phyloP scores from a whole-genome alignment of 1,139 yeast genomes.

The Saccharomyces hybrid region DNA sequence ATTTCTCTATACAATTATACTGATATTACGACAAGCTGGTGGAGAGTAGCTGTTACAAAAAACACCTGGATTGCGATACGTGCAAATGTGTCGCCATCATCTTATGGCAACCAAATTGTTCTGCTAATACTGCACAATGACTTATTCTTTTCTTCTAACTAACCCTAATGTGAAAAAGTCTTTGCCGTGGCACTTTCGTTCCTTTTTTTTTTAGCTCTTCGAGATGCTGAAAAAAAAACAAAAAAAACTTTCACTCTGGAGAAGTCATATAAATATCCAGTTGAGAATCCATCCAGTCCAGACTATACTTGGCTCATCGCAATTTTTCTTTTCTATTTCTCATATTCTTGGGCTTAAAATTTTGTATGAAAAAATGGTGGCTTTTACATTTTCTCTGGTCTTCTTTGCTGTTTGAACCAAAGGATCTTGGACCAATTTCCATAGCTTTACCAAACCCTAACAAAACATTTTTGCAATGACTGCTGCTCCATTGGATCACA shows the following conservation, averaged over 20 bases:
- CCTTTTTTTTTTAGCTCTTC: neutral
- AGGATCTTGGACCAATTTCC: slow-evolving; percentile 9
- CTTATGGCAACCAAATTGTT: neutral
- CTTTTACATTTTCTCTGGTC: slow-evolving; percentile 8
- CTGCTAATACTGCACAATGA: neutral
- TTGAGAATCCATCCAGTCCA: neutral
- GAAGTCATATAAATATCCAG: neutral
- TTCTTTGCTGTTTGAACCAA: neutral
- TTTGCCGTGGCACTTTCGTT: slow-evolving; percentile 1
- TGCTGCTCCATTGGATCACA: slow-evolving; percentile 38
- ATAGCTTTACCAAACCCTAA: slow-evolving; percentile 1
- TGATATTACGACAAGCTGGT: neutral
- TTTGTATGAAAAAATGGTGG: slow-evolving; percentile 11
- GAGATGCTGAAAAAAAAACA: neutral
- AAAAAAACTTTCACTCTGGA: neutral
- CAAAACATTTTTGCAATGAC: slow-evolving; percentile 5
- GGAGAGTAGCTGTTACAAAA: neutral
- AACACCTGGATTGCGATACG: neutral
- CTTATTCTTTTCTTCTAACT: neutral
- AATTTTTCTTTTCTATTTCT: neutral
- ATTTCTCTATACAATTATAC: neutral
- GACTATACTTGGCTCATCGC: neutral
- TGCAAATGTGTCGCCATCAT: neutral
- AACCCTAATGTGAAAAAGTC: neutral
- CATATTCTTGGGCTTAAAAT: slow-evolving; percentile 14